Conservation (phyloP, 2,329 filamentous ascomycete species). For the Colletotrichum tanaceti region DNA sequence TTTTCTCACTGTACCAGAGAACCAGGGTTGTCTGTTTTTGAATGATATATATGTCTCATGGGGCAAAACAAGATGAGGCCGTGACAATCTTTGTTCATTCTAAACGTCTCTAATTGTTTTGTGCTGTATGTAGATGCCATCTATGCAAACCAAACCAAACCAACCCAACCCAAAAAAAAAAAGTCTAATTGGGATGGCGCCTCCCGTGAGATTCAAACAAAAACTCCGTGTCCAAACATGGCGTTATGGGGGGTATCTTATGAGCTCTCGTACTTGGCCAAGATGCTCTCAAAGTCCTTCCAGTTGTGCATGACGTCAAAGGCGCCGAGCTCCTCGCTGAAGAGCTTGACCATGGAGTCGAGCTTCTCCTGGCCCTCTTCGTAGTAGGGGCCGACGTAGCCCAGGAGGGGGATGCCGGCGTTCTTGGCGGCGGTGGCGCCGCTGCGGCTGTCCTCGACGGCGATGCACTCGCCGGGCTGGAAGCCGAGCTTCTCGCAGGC, state of each 20-base stretch:
- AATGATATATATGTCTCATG: no score
- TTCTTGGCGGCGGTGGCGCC: conserved; percentile 79
- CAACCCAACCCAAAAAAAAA: no score
- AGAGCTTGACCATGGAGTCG: conserved; percentile 40
- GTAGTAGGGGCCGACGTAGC: conserved; percentile 84
- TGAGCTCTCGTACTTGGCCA: conserved; percentile 40
- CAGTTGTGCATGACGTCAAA: conserved; percentile 40
- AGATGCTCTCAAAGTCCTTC: conserved; percentile 41
- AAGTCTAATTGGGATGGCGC: background rate
- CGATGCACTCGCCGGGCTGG: conserved; percentile 76
- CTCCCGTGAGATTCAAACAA: background rate
- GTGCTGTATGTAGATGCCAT: conserved; percentile 4
- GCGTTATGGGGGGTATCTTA: conserved; percentile 24
- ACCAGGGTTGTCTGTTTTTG: no score
- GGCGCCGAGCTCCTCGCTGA: conserved; percentile 37
- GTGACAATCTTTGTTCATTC: background rate
- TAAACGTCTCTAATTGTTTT: background rate
- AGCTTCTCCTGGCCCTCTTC: conserved; percentile 73
- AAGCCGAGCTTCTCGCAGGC: conserved; percentile 80
- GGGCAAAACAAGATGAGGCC: background rate
- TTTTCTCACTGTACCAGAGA: no score
- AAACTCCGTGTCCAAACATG: background rate
- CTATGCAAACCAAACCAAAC: background rate
- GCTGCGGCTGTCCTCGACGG: conserved; percentile 89
- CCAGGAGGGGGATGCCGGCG: conserved; percentile 84